A percentile compares a stretch with the other conserved stretches of the same genome.
Conservation (phyloP, 192 early-diverging fungal genomes). For the Kappamyces sp. region DNA sequence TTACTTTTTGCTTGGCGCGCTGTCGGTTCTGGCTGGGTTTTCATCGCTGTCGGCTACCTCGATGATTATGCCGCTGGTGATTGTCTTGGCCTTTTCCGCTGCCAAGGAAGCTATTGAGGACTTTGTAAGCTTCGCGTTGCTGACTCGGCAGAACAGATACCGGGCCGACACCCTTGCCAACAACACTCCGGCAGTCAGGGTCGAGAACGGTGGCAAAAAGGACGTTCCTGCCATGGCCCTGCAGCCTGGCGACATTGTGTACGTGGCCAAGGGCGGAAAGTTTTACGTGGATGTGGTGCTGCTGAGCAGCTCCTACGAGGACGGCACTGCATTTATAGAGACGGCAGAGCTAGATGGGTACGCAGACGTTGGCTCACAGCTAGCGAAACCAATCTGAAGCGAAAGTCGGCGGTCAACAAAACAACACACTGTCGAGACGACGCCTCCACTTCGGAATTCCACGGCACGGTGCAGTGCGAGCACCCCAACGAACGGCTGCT, state of each 20-base stretch:
- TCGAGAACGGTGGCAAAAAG: slow-evolving; percentile 26
- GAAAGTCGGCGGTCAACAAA: slow-evolving; percentile 31
- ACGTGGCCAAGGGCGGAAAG: slow-evolving; percentile 47
- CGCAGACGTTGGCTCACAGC: slow-evolving; percentile 48
- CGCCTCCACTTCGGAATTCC: slow-evolving; percentile 16
- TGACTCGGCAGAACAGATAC: slow-evolving; percentile 20
- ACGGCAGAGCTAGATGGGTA: slow-evolving; percentile 62
- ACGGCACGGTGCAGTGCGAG: slow-evolving; percentile 44
- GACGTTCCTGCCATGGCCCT: slow-evolving; percentile 29
- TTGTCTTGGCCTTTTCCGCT: slow-evolving; percentile 44
- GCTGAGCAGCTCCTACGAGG: slow-evolving; percentile 36
- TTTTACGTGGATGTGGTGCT: slow-evolving; percentile 45
- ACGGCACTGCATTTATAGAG: slow-evolving; percentile 54
- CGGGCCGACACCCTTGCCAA: slow-evolving; percentile 38
- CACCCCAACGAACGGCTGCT: slow-evolving; percentile 45
- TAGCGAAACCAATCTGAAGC: slow-evolving; percentile 55
- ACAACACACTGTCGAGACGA: slow-evolving; percentile 21
- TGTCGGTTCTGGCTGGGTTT: slow-evolving; percentile 34
- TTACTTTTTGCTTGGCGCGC: slow-evolving; percentile 52
- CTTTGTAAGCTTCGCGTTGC: slow-evolving; percentile 25
- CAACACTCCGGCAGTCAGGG: slow-evolving; percentile 16
- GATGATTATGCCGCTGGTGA: slow-evolving; percentile 41
- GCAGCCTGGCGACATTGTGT: slow-evolving; percentile 43
- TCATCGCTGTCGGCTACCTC: slow-evolving; percentile 33
- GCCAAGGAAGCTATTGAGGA: slow-evolving; percentile 54